These are phyloP conservation scores for Dactylellina haptotyla DNA, from an alignment of 2,329 filamentous ascomycete genomes.

Conservation along the genomic window DNA sequence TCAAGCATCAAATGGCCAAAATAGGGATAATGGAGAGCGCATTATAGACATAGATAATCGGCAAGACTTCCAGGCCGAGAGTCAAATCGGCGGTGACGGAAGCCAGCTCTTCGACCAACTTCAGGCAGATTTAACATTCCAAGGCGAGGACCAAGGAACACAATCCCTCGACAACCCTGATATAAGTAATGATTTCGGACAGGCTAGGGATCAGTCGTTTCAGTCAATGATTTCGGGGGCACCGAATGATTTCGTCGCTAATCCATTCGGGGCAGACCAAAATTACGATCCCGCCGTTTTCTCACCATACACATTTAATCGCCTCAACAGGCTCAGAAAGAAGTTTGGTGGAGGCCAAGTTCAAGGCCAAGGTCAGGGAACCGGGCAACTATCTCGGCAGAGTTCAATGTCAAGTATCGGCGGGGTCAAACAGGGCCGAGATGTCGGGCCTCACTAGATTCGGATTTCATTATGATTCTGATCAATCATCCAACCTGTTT, in stretches of 20 bases:
- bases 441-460: neutral
- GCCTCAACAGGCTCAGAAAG: neutral
- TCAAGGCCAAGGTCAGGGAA: neutral
- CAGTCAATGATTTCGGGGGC: neutral
- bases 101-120: conserved; percentile 2
- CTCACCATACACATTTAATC: neutral
- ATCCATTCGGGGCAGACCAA: neutral
- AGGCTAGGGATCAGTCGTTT: neutral
- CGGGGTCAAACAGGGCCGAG: neutral
- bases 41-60: neutral
- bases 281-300: neutral
- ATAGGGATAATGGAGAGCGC: too few species aligned
- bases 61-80: neutral
- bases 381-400: neutral
- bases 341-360: neutral
- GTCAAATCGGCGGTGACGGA: conserved; percentile 5
- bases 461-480: neutral
- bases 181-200: neutral
- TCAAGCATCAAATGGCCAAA: neutral
- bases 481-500: neutral
- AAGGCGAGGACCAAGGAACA: neutral
- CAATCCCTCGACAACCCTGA: neutral
- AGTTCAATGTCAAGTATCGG: conserved; percentile 9
- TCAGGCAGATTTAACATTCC: neutral
- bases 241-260: neutral